Base-by-base conservation (phyloP, 345 rosid genomes). In the Erucastrum elatum region DNA sequence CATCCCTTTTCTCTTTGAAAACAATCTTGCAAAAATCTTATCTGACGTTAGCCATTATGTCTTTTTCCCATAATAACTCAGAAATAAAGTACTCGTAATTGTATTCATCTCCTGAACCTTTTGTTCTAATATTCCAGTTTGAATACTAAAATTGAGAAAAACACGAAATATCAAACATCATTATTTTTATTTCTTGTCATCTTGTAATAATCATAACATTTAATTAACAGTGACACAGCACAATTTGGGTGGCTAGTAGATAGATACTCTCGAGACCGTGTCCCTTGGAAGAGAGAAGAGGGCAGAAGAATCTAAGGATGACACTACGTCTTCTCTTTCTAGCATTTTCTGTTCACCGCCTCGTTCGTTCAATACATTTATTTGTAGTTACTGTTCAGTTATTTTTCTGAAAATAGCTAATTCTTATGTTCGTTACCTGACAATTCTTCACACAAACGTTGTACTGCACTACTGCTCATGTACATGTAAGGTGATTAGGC, bases 281-380 rank as follows among this genome's bases (percentile, higher is more conserved):
- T 62, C 82, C 71, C 51, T 80, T 80, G 66, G 79, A 39, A 63
- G 75, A 74, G 13, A 74, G 66, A 68, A 80, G 70, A 80, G 58
- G 71, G 31, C 79, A 64, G 60, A 74, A 63, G 37, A 74, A 68
- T 68, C 75, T 62, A 68, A 44, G 41, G 61, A 31, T 74, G 64
- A 51, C 59, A 21, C 31, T 5, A 13, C 64, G 61, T 55, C 59
- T 58, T 25, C 30, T 17, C 64, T 59, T 59, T 59, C 15, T 2
- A 27, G 6, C 29, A 21, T 8, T 58, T 21, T 59, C 31, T 59
- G 33, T 10, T 59, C 64, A 58, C 62, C 30, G 62, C 31, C n/a
- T 58, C 64, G 10, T 59, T 59, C 5, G 64, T 59, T 59, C 33
- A 26, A 21, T 59, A 10, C 27, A 17, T 55, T 7, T 55, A 17